A percentile compares a stretch with the other conserved stretches of the same genome.
Conservation (phyloP, 225 moss, liverwort and hornwort species). For the Neckera pumila region DNA sequence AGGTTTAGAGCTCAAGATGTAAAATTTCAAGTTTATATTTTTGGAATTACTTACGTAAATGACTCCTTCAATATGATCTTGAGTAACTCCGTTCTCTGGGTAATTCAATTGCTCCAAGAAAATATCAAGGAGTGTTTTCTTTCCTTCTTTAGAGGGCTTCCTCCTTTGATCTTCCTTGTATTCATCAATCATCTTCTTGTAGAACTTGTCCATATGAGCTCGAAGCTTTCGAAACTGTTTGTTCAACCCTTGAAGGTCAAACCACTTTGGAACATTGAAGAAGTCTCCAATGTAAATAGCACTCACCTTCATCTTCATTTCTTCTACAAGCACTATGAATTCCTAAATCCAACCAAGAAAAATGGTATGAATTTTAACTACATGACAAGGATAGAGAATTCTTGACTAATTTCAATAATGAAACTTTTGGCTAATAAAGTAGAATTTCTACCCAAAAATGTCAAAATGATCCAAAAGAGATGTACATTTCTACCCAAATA, state of each 20-base stretch:
- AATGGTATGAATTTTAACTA: not conserved
- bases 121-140: not conserved
- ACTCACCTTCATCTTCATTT: not conserved
- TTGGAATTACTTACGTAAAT: not conserved
- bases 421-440: not conserved
- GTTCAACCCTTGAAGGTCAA: not conserved
- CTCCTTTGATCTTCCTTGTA: not conserved
- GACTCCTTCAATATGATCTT: not conserved
- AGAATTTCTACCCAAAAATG: not conserved
- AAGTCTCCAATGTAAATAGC: not conserved
- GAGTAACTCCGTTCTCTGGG: not conserved
- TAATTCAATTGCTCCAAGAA: not conserved
- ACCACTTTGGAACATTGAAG: not conserved
- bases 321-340: not conserved
- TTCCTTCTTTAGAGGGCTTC: not conserved
- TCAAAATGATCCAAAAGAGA: not conserved
- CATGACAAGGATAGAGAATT: not conserved
- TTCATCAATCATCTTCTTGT: not conserved
- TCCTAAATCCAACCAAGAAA: not conserved
- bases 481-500: accelerated
- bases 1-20: accelerated
- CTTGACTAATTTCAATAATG: not conserved
- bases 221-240: not conserved
- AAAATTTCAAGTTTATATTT: not conserved
- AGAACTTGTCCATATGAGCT: not conserved